Conservation (phyloP, 139 green algal species). For the Chlorella ohadii region DNA sequence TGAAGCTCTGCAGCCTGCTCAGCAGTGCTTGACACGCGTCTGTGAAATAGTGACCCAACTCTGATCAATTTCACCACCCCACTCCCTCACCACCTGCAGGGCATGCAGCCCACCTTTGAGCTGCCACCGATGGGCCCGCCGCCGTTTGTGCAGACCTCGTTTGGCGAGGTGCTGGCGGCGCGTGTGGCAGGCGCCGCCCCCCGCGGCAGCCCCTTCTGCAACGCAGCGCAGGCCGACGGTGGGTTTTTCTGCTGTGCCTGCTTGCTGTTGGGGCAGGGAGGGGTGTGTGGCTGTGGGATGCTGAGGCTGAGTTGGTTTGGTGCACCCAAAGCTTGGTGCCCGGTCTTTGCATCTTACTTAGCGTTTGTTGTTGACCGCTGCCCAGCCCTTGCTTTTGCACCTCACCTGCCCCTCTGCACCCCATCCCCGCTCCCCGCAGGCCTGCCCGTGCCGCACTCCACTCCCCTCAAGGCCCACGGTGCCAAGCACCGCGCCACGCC, state of each 20-base stretch:
- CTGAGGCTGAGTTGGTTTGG: too few species aligned
- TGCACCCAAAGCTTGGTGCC: too few species aligned
- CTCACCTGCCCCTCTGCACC: background rate
- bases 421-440: background rate
- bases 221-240: background rate
- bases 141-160: conserved; percentile 25
- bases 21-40: too few species aligned
- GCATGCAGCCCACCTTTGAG: background rate
- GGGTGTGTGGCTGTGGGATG: too few species aligned
- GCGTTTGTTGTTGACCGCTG: too few species aligned
- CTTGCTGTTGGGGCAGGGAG: too few species aligned
- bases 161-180: conserved; percentile 46
- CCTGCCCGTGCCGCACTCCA: conserved; percentile 12
- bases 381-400: background rate
- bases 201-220: conserved; percentile 16
- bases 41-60: too few species aligned
- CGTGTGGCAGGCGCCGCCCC: conserved; percentile 15
- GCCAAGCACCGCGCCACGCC: background rate
- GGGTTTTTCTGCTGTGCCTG: background rate
- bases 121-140: background rate
- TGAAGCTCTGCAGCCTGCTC: too few species aligned
- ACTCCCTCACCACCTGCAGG: too few species aligned
- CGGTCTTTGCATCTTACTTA: too few species aligned
- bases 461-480: conserved; percentile 22
- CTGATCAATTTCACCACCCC: too few species aligned